Evolutionary conservation across 106 monocot species (phyloP), one percentile per base, ranked within the genome.

Genomic region (Phalaenopsis equestris): DNA sequence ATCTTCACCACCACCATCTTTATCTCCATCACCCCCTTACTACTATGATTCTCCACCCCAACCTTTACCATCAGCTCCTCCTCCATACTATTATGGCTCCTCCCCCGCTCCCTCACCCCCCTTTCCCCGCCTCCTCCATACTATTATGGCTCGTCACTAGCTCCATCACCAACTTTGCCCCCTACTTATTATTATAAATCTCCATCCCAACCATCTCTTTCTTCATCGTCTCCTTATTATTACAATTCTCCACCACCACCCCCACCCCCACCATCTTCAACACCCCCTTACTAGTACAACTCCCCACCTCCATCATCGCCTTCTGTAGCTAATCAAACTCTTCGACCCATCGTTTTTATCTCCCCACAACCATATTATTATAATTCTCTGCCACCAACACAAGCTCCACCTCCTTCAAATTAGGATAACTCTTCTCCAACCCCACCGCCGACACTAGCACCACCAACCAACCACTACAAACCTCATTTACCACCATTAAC

Each of bases 121-220:
- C 23, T 76, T 80, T 14, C 80, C 80, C 17, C 80, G 1, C 79
- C 84, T 19, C 84, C 84, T 18, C 79, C 79, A 0, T 86, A 86
- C 38, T 9, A 65, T 39, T 86, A 86, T 48, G 19, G 21, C 58
- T n/a, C 5, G 4, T 61, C 61, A 6, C 61, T n/a, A 6, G n/a
- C 61, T 0, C 61, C 61, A 21, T 10, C 61, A n/a, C 6, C 18
- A 6, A 30, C 2, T 41, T 76, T 80, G 1, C 79, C 84, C 36
- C 84, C 84, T 18, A 79, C 79, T 0, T 86, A 86, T 21, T 9
- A 65, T 39, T 86, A 86, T 39, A 79, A 21, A 15, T 86, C 85
- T 6, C 85, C 85, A 15, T 82, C 30, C 30, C 30, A 30, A 30
- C 30, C 30, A 30, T 30, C 30, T 30, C 30, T 0, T 30, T 30